Evolutionary conservation across 2,329 filamentous ascomycete species (phyloP).

Genomic region (Graphilbum ipis-grandicollis): DNA sequence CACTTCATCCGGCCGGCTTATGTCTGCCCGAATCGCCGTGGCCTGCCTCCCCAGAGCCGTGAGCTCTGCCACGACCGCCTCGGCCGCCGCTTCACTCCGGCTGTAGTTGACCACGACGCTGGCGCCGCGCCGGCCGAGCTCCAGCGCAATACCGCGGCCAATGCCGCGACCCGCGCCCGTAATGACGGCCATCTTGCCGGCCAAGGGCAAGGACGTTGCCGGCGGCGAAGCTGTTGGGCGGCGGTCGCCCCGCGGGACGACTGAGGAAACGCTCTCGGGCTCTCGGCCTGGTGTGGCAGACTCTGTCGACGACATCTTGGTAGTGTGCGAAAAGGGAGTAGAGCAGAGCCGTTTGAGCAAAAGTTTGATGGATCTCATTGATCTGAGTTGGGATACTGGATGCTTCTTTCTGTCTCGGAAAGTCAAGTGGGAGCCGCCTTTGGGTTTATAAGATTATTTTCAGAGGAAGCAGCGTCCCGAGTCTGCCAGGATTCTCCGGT

Average conservation of each 20-base stretch:
- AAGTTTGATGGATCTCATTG: not conserved
- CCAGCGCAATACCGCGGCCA: constrained; percentile 46
- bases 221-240: too few relatives aligned
- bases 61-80: constrained; percentile 37
- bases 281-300: too few relatives aligned
- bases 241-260: too few relatives aligned
- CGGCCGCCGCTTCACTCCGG: constrained; percentile 34
- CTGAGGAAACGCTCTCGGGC: too few relatives aligned
- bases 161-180: constrained; percentile 51
- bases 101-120: constrained; percentile 52
- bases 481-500: too few relatives aligned
- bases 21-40: constrained; percentile 46
- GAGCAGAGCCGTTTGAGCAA: not conserved
- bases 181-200: constrained; percentile 39
- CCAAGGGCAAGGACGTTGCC: constrained; percentile 17
- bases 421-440: too few relatives aligned
- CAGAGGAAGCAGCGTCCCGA: too few relatives aligned
- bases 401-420: too few relatives aligned
- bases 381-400: too few relatives aligned
- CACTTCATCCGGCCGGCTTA: constrained; percentile 41
- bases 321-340: not conserved
- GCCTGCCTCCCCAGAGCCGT: constrained; percentile 37
- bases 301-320: constrained; percentile 6
- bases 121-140: constrained; percentile 47
- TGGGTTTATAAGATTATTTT: too few relatives aligned